Base-by-base conservation (phyloP, 495 filamentous ascomycete species). In the Penicillium diatomitis region DNA sequence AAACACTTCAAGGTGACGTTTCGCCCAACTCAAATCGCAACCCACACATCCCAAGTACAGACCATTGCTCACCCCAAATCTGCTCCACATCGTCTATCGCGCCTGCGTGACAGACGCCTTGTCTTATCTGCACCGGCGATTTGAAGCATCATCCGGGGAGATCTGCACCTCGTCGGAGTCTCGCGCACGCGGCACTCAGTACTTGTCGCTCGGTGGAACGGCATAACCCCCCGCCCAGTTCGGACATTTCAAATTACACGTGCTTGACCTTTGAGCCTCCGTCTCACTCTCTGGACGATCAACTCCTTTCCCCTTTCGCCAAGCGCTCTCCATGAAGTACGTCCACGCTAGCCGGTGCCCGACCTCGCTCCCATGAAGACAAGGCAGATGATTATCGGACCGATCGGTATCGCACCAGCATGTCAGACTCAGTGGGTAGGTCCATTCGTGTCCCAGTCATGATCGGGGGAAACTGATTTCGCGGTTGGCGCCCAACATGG, bases 381-480 rank as follows among this genome's bases (percentile, higher is more conserved):
- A 58, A 51, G 57, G 54, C 59, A 50, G 49, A 52, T 20, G 20
- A 20, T 30, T 39, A 61, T 46, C 52, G 57, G 54, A 56, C 52
- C 40, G 49, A 38, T 49, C 52, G 49, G 46, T 60, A 50, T 55
- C 38, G 55, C 51, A 49, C 57, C 65, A 67, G 48, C 47, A 79
- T 79, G 76, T 75, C 76, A 58, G 76, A 79, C 60, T 78, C 76
- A 60, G 71, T 79, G 54, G 76, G 76, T 71, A 56, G 60, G 76
- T 67, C 41, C 41, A n/a, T 3, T 7, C n/a, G 10, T 48, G 29
- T 31, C n/a, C 9, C 20, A 9, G 31, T 37, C 30, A 32, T 12
- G 5, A 3, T 10, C 10, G 11, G 20, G 20, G 20, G 20, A 2
- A 20, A 20, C 3, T 44, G 5, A 7, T 32, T 8, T 33, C 4